These are phyloP conservation scores for Danielia reshetovae DNA, from an alignment of 805 yeast species.

Conservation along the genomic window DNA sequence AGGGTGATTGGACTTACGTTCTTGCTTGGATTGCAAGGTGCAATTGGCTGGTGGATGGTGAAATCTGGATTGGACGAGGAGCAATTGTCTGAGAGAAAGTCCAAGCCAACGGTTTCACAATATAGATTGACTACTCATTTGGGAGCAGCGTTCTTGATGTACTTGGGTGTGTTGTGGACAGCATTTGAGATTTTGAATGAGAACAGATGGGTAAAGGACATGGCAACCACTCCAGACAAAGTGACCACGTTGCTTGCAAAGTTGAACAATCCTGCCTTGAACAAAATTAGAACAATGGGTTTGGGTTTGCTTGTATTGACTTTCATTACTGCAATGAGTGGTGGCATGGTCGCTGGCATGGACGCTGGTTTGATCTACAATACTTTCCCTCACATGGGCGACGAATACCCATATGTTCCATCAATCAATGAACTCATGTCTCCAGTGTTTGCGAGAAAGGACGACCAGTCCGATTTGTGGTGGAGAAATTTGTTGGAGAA, in stretches of 20 bases:
- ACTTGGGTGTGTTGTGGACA: conserved; percentile 85
- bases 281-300: conserved; percentile 53
- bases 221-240: conserved; percentile 45
- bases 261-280: conserved; percentile 59
- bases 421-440: conserved; percentile 74
- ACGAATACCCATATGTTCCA: conserved; percentile 57
- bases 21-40: conserved; percentile 88
- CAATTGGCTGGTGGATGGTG: conserved; percentile 99
- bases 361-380: conserved; percentile 97
- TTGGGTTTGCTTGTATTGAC: conserved; percentile 61
- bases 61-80: conserved; percentile 86
- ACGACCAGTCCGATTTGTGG: conserved; percentile 67
- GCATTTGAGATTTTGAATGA: conserved; percentile 83
- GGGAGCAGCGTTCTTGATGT: conserved; percentile 86
- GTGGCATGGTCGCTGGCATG: conserved; percentile 96
- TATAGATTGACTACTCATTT: conserved; percentile 91
- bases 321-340: conserved; percentile 91
- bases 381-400: conserved; percentile 97
- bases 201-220: conserved; percentile 52
- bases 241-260: conserved; percentile 53
- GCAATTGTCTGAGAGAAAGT: conserved; percentile 69
- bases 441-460: conserved; percentile 61
- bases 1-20: conserved; percentile 70
- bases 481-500: conserved; percentile 95
- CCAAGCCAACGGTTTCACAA: conserved; percentile 97